Percentiles rank a stretch among this genome's conserved stretches.
phyloP scores from a whole-genome alignment of 805 yeast species.

The Starmerella tilneyi region DNA sequence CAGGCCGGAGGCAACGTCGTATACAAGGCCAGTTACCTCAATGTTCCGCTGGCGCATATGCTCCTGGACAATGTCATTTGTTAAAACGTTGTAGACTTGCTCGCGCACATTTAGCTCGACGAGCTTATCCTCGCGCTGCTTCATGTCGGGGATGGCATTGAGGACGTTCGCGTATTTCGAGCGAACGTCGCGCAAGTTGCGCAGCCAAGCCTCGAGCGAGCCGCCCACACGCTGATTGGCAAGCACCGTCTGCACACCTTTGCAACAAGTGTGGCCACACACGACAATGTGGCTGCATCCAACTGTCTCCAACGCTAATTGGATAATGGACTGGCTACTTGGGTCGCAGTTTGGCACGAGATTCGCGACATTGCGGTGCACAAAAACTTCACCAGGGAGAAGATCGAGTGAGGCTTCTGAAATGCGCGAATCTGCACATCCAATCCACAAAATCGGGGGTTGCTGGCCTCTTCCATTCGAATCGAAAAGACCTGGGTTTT shows the following conservation, averaged over 20 bases:
- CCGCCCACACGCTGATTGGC: conserved; percentile 55
- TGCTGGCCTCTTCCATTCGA: conserved; percentile 68
- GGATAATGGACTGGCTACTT: conserved; percentile 66
- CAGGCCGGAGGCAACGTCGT: conserved; percentile 70
- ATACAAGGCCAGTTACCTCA: conserved; percentile 73
- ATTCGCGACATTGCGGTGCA: conserved; percentile 82
- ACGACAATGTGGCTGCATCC: conserved; percentile 72
- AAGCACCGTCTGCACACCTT: conserved; percentile 77
- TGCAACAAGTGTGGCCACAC: conserved; percentile 94
- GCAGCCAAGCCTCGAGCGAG: conserved; percentile 61
- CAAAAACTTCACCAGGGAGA: conserved; percentile 86
- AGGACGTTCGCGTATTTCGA: conserved; percentile 47
- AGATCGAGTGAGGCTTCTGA: conserved; percentile 67
- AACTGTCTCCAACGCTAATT: conserved; percentile 76
- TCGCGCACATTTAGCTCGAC: conserved; percentile 66
- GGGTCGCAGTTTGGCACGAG: conserved; percentile 57
- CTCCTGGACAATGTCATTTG: conserved; percentile 54
- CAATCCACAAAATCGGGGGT: conserved; percentile 92
- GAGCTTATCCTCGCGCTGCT: conserved; percentile 48
- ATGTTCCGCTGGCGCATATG: conserved; percentile 55
- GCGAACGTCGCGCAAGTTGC: conserved; percentile 54
- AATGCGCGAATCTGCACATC: conserved; percentile 86
- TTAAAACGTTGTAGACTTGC: conserved; percentile 55
- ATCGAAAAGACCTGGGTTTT: conserved; percentile 50
- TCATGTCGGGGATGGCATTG: conserved; percentile 41